These are phyloP conservation scores for Hsuehochloa calcarea DNA, from an alignment of 176 grass and related monocot genomes.

Conservation along the genomic window DNA sequence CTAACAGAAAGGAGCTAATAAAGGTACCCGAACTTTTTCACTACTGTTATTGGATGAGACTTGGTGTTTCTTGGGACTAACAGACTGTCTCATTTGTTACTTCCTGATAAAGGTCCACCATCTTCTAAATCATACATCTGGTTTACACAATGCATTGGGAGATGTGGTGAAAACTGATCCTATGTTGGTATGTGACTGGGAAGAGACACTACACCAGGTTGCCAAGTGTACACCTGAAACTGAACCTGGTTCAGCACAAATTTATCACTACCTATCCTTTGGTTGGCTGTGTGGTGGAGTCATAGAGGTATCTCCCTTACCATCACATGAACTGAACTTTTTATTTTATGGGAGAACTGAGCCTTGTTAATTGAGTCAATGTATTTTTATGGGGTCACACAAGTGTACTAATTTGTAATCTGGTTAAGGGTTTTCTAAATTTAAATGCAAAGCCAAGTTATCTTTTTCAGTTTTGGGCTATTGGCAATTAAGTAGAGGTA, in stretches of 20 bases:
- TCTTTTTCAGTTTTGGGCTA: not conserved
- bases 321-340: not conserved
- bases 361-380: slow-evolving; percentile 11
- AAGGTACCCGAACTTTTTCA: slow-evolving; percentile 51
- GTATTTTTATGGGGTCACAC: not conserved
- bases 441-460: not conserved
- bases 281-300: slow-evolving; percentile 97
- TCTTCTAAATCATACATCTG: slow-evolving; percentile 93
- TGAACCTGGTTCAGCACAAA: slow-evolving; percentile 78
- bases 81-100: not conserved
- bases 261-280: slow-evolving; percentile 94
- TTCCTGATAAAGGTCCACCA: slow-evolving; percentile 70
- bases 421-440: not conserved
- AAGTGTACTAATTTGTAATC: not conserved
- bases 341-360: not conserved
- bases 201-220: slow-evolving; percentile 60
- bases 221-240: slow-evolving; percentile 59
- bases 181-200: slow-evolving; percentile 83
- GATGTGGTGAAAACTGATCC: slow-evolving; percentile 67
- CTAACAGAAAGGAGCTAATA: slow-evolving; percentile 70
- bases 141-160: slow-evolving; percentile 79
- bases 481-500: not conserved
- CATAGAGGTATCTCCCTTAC: slow-evolving; percentile 68
- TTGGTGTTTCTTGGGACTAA: slow-evolving; percentile 24
- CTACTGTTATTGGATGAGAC: not conserved